Base-by-base conservation (phyloP, 306 rosid genomes). In the Inga leiocalycina region DNA sequence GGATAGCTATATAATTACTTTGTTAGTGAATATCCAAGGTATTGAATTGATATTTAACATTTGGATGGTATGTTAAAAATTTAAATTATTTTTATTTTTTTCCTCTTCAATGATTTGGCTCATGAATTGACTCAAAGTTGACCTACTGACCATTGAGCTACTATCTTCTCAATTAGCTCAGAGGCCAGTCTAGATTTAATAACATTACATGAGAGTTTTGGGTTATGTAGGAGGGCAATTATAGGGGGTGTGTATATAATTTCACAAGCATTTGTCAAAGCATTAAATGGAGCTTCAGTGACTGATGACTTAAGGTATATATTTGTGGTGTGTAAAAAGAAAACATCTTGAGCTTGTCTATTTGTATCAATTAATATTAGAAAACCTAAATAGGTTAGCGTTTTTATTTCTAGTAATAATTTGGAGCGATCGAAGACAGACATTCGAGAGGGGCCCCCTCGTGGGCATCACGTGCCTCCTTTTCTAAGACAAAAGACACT, bases 401-500 rank as follows among this genome's bases (percentile, higher is more conserved):
- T 67, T 34, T 39, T 67, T 19, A 67, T 56, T 11, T 37, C 44
- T 35, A 46, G 87, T 70, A 54, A 83, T 76, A 17, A 59, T 85
- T 87, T 88, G 89, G 91, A 92, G 81, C 87, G 74, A 85, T 82
- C 71, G 83, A 85, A 82, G 94, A 92, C 90, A 92, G 89, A 92
- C 92, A 92, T 90, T 92, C 92, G 88, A 74, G 89, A 76, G 82
- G 93, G 91, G 49, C 88, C 89, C 91, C 91, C 91, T 10, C 84
- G 90, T 91, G 94, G 85, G 74, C 74, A 82, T 88, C 94, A 90
- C 89, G 94, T 89, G 91, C 86, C 81, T 64, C 52, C 84, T 13
- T 34, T 74, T 76, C 71, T 57, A 70, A 71, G 91, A 78, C 86
- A 88, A 80, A 64, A 70, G 88, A 85, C 92, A 82, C 91, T 82